Conservation (phyloP, 1,284 basidiomycete species). For the Gomphus bonarii region DNA sequence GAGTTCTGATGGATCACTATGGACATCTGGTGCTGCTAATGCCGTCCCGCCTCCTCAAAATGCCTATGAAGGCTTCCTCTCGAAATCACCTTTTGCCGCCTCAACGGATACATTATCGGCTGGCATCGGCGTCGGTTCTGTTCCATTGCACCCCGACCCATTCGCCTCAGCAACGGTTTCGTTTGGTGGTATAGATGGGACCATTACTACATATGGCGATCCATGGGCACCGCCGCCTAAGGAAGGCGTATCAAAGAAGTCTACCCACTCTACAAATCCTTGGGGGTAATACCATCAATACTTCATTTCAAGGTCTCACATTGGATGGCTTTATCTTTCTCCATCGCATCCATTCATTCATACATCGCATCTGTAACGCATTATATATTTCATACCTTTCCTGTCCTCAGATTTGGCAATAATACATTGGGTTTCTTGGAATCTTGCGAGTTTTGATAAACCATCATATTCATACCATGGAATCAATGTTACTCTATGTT, state of each 20-base stretch:
- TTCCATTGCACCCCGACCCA: not conserved
- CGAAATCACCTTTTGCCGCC: not conserved
- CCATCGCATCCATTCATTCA: not conserved
- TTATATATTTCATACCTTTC: not conserved
- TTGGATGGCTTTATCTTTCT: not conserved
- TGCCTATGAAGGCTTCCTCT: not conserved
- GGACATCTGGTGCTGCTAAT: not conserved
- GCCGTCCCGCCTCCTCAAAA: not conserved
- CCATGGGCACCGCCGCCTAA: constrained; percentile 5
- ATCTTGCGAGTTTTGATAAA: too few species aligned
- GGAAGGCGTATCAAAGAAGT: constrained; percentile 4
- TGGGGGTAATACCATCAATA: not conserved
- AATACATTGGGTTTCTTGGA: not conserved
- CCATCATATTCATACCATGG: too few species aligned
- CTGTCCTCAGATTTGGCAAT: not conserved
- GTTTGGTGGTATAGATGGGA: constrained; percentile 1
- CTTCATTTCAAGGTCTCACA: not conserved
- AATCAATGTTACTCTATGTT: not conserved
- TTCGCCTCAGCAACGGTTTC: not conserved
- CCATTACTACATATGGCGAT: not conserved
- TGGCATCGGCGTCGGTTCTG: not conserved
- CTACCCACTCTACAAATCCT: constrained; percentile 5
- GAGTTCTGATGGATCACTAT: not conserved
- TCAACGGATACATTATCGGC: not conserved
- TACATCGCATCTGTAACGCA: not conserved